Conservation (phyloP, 805 yeast species). For the Alloascoidea africana region DNA sequence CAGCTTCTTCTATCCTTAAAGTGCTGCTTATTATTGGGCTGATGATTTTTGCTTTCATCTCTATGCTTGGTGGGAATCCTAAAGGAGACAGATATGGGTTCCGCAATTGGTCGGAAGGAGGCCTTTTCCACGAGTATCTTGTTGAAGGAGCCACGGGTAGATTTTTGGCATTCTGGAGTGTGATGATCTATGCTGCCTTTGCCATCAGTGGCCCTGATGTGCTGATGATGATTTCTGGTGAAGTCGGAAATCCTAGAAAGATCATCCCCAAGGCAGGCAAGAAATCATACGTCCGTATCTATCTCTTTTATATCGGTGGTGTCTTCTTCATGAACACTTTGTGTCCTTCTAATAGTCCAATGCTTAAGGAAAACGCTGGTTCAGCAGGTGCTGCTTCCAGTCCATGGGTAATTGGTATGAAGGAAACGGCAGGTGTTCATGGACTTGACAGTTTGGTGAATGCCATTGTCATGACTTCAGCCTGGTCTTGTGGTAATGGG, state of each 20-base stretch:
- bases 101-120: constrained; percentile 46
- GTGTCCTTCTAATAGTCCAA: constrained; percentile 21
- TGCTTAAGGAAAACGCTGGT: constrained; percentile 8
- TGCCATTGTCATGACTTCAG: constrained; percentile 16
- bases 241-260: constrained; percentile 19
- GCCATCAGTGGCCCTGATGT: constrained; percentile 47
- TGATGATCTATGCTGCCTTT: constrained; percentile 39
- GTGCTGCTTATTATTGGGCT: constrained; percentile 40
- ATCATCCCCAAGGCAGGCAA: constrained; percentile 20
- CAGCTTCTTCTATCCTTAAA: constrained; percentile 39
- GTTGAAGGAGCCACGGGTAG: constrained; percentile 21
- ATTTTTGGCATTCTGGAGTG: constrained; percentile 38
- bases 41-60: constrained; percentile 34
- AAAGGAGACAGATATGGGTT: constrained; percentile 43
- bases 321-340: constrained; percentile 21
- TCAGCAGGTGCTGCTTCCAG: constrained; percentile 28
- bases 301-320: constrained; percentile 23
- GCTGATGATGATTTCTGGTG: constrained; percentile 45
- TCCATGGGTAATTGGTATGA: constrained; percentile 20
- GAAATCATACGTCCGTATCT: constrained; percentile 22
- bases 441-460: constrained; percentile 19
- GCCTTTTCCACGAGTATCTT: constrained; percentile 19
- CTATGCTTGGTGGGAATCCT: constrained; percentile 40
- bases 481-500: constrained; percentile 26
- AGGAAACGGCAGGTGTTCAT: constrained; percentile 18